Evolutionary conservation across 2,329 filamentous ascomycete species (phyloP).

Genomic region (Penicillium psychrosexuale): DNA sequence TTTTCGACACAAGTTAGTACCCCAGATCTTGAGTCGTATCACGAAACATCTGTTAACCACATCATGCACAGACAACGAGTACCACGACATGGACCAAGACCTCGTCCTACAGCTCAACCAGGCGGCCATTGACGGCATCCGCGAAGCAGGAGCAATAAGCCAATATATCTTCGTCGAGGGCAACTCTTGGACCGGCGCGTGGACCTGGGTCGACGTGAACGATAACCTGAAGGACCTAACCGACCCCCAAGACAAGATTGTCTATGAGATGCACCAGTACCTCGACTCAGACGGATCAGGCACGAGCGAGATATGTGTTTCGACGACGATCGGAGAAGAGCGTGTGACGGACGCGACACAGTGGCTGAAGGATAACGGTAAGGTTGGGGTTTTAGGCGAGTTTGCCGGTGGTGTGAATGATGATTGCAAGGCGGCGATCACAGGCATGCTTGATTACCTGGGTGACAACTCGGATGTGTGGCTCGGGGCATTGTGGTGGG

Average conservation of each 20-base stretch:
- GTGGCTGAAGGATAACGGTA: slow-evolving; percentile 55
- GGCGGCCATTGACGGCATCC: slow-evolving; percentile 61
- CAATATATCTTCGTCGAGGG: slow-evolving; percentile 61
- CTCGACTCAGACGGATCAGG: slow-evolving; percentile 57
- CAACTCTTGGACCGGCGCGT: slow-evolving; percentile 48
- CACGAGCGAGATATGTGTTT: slow-evolving; percentile 52
- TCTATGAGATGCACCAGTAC: slow-evolving; percentile 64
- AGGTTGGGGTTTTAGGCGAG: slow-evolving; percentile 54
- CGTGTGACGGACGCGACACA: slow-evolving; percentile 50
- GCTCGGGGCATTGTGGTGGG: slow-evolving; percentile 55
- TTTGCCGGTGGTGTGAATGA: slow-evolving; percentile 53
- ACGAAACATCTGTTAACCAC: neutral
- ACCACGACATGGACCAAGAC: slow-evolving; percentile 59
- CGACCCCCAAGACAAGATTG: slow-evolving; percentile 53
- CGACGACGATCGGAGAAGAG: slow-evolving; percentile 53
- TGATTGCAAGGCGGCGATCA: slow-evolving; percentile 50
- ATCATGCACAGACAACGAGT: slow-evolving; percentile 55
- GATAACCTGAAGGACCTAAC: slow-evolving; percentile 49
- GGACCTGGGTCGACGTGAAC: slow-evolving; percentile 49
- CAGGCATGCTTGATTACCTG: slow-evolving; percentile 51
- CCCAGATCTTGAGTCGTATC: no score
- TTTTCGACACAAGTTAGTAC: slow-evolving; percentile 57
- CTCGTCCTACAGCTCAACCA: slow-evolving; percentile 62
- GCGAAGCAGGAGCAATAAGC: slow-evolving; percentile 55
- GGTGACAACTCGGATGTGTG: slow-evolving; percentile 52